Percentiles rank a stretch among this genome's conserved stretches.
Evolutionary conservation across 129 eudicot species (phyloP).

Genomic region (Helianthus tuberosus): DNA sequence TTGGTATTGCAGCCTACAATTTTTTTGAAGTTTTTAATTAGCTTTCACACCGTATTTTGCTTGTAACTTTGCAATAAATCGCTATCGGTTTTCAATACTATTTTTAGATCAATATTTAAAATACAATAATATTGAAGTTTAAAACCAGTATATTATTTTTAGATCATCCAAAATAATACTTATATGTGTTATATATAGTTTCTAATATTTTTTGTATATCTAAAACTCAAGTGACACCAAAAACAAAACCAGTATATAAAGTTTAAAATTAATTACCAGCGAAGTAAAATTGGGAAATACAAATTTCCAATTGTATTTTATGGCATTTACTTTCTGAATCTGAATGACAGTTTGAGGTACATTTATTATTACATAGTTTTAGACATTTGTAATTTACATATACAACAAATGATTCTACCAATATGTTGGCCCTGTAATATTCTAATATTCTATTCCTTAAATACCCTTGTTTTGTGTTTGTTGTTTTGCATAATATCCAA

Average conservation of each 20-base stretch:
- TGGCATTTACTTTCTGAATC: background rate
- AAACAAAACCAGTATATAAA: too few relatives aligned
- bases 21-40: slow-evolving; percentile 23
- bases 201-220: too few relatives aligned
- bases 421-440: slow-evolving; percentile 29
- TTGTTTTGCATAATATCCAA: slow-evolving; percentile 4
- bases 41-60: slow-evolving; percentile 31
- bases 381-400: background rate
- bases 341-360: slow-evolving; percentile 12
- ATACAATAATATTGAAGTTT: too few relatives aligned
- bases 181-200: too few relatives aligned
- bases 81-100: background rate
- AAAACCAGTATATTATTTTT: too few relatives aligned
- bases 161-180: too few relatives aligned
- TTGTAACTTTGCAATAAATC: background rate
- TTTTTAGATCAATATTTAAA: background rate
- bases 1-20: slow-evolving; percentile 29
- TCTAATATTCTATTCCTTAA: slow-evolving; percentile 4
- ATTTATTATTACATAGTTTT: slow-evolving; percentile 14
- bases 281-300: background rate
- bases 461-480: slow-evolving; percentile 7
- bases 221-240: background rate
- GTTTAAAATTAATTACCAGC: background rate
- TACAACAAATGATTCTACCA: slow-evolving; percentile 12
- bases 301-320: background rate